These are phyloP conservation scores for Pleurotus platypus DNA, from an alignment of 768 basidiomycete species.

Conservation along the genomic window DNA sequence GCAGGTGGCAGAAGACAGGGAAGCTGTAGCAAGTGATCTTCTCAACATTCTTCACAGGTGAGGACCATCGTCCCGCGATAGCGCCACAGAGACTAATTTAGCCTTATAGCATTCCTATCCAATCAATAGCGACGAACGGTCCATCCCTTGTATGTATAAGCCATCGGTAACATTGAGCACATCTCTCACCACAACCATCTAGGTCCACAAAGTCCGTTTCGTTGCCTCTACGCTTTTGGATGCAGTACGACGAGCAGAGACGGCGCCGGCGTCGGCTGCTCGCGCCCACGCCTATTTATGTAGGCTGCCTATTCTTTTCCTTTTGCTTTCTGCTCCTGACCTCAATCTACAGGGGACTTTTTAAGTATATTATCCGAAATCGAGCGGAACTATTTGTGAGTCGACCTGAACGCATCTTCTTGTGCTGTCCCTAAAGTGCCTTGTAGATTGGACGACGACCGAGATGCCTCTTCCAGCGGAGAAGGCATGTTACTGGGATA, in stretches of 20 bases:
- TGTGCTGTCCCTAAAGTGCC: constrained; percentile 11
- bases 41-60: constrained; percentile 83
- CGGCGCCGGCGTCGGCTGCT: constrained; percentile 74
- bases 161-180: not conserved
- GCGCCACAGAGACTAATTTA: constrained; percentile 8
- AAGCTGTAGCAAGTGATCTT: constrained; percentile 84
- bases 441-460: constrained; percentile 63
- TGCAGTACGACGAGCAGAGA: constrained; percentile 77
- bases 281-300: constrained; percentile 86
- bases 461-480: constrained; percentile 57
- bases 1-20: constrained; percentile 68
- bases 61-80: constrained; percentile 9
- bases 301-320: constrained; percentile 28
- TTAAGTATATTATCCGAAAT: constrained; percentile 88
- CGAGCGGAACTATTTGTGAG: constrained; percentile 83
- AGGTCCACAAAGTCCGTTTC: constrained; percentile 92
- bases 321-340: constrained; percentile 9
- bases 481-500: constrained; percentile 39
- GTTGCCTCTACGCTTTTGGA: constrained; percentile 89
- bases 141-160: constrained; percentile 61
- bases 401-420: constrained; percentile 13
- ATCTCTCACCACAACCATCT: constrained; percentile 11
- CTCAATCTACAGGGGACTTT: constrained; percentile 70
- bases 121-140: constrained; percentile 87
- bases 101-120: constrained; percentile 77